Percentiles rank a stretch among this genome's conserved stretches.
Evolutionary conservation across 331 rosid genomes (phyloP).

Genomic region (Quercus tomentella): DNA sequence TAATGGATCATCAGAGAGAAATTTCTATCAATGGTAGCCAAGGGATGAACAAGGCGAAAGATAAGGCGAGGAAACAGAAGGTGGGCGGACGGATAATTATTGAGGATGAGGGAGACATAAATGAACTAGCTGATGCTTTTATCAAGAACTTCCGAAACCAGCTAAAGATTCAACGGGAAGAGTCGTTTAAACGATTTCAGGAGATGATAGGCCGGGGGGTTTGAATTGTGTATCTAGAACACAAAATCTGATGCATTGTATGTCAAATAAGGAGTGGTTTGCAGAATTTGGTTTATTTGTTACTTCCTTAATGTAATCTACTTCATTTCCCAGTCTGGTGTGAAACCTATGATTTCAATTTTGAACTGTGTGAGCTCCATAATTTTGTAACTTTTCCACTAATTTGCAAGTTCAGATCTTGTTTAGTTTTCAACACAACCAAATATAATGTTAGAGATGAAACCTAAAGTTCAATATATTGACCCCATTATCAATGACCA

Average conservation of each 20-base stretch:
- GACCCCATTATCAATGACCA: too few species aligned
- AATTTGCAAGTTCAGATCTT: too few species aligned
- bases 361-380: too few species aligned
- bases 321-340: too few species aligned
- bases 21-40: conserved; percentile 7
- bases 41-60: conserved; percentile 14
- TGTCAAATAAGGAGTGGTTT: background rate
- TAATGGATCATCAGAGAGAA: conserved; percentile 39
- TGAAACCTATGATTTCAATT: too few species aligned
- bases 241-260: background rate
- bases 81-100: background rate
- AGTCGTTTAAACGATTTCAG: conserved; percentile 36
- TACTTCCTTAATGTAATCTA: too few species aligned
- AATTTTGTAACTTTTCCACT: too few species aligned
- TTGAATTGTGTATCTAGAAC: conserved; percentile 15
- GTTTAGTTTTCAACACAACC: too few species aligned
- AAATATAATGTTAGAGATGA: too few species aligned
- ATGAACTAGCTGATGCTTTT: conserved; percentile 58
- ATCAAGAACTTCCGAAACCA: conserved; percentile 56
- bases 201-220: conserved; percentile 32
- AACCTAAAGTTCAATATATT: too few species aligned
- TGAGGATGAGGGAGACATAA: conserved; percentile 31
- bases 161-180: conserved; percentile 53
- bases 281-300: background rate
- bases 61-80: conserved; percentile 11